These are phyloP conservation scores for Nepenthes mirabilis DNA, from an alignment of 148 eudicot genomes.

Conservation along the genomic window DNA sequence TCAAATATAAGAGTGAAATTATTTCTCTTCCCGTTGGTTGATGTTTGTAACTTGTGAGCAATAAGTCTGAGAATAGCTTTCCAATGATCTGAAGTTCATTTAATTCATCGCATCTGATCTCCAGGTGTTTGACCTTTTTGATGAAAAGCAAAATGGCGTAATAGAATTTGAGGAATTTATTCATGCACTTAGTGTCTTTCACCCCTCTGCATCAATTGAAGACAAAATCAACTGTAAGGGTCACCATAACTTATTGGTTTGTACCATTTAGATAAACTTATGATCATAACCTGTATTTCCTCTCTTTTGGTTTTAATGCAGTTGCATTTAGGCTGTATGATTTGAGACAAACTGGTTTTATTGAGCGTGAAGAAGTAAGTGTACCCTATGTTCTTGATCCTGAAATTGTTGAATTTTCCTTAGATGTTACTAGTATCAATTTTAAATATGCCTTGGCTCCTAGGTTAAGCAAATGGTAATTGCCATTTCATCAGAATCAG, in stretches of 20 bases:
- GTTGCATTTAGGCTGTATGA: constrained; percentile 93
- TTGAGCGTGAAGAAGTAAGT: constrained; percentile 98
- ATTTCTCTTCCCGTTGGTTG: too few species aligned
- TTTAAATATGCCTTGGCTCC: constrained; percentile 2
- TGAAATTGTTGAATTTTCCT: neutral
- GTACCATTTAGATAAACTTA: neutral
- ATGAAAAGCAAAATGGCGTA: constrained; percentile 70
- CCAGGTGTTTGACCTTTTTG: constrained; percentile 87
- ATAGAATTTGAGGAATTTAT: constrained; percentile 83
- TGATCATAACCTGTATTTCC: neutral
- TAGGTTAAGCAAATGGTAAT: constrained; percentile 94
- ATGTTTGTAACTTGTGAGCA: too few species aligned
- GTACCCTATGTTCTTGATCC: neutral
- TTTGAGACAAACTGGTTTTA: constrained; percentile 82
- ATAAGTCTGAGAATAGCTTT: neutral
- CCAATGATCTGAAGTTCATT: neutral
- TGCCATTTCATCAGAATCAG: constrained; percentile 74
- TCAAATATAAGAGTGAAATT: too few species aligned
- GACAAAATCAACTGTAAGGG: constrained; percentile 73
- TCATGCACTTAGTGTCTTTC: constrained; percentile 64
- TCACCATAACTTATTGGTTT: neutral
- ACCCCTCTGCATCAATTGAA: constrained; percentile 60
- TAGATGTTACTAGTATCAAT: neutral
- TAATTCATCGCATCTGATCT: neutral
- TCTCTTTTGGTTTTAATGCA: constrained; percentile 20